Evolutionary conservation across 139 green algal genomes (phyloP), one percentile per base, ranked within the genome.

Genomic region (Pleodorina starrii): DNA sequence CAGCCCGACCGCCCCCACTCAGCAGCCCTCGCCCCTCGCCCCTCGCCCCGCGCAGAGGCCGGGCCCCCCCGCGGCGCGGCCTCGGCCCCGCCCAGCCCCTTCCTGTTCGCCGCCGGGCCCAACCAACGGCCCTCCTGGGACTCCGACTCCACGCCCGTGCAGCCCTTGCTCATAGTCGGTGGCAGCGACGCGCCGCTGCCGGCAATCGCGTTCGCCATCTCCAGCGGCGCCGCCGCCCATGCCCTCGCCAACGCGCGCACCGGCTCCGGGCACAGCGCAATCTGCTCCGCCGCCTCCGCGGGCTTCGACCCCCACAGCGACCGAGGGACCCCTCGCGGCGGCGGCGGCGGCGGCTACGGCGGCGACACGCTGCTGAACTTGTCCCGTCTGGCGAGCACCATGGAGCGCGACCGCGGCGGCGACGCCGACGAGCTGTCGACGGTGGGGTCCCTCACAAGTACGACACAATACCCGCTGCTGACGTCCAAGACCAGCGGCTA

Each of bases 391-490:
- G 63, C 63, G 1, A 23, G 63, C 5, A 48, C 27, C 19, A 27
- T 29, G 27, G 74, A 82, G 29, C 29, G 43, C 19, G 77, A 84
- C 29, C 44, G 46, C n/a, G n/a, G n/a, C n/a, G n/a, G n/a, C n/a
- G n/a, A n/a, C n/a, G n/a, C n/a, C 36, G 79, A 86, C 57, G 79
- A 86, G 40, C 79, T 86, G 5, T 76, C 57, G 5, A 86, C 79
- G 0, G 79, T 86, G 4, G 59, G 59, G 12, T 86, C 79, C 0
- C 10, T 74, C 9, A 51, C 11, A 7, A 85, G 78, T 23, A 73
- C 35, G 17, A 32, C 2, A 14, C 40, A 35, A 23, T 40, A 40
- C 38, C 78, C 38, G 7, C 59, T 87, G 60, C 81, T 60, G 81
- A 44, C 77, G 42, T 60, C 42, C 5, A 50, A 68, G 17, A 17